Evolutionary conservation across 345 rosid genomes (phyloP).

Genomic region (Citrus sinensis): DVS_A1.0 CM039163.1:7315001-7315500

Average conservation of each 20-base stretch:
- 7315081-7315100: slow-evolving; percentile 10
- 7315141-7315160: background rate
- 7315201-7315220: background rate
- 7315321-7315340: background rate
- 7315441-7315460: background rate
- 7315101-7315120: background rate
- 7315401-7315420: background rate
- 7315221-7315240: background rate
- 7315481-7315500: background rate
- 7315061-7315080: slow-evolving; percentile 97
- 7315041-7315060: slow-evolving; percentile 96
- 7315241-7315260: background rate
- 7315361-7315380: background rate
- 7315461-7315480: background rate
- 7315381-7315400: background rate
- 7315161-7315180: background rate
- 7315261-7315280: background rate
- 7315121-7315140: background rate
- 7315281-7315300: background rate
- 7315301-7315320: background rate
- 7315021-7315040: slow-evolving; percentile 35
- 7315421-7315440: background rate
- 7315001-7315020: background rate
- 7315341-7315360: background rate
- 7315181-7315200: background rate